phyloP scores from a whole-genome alignment of 345 rosid genomes.

The Nasturtium officinale region DNA sequence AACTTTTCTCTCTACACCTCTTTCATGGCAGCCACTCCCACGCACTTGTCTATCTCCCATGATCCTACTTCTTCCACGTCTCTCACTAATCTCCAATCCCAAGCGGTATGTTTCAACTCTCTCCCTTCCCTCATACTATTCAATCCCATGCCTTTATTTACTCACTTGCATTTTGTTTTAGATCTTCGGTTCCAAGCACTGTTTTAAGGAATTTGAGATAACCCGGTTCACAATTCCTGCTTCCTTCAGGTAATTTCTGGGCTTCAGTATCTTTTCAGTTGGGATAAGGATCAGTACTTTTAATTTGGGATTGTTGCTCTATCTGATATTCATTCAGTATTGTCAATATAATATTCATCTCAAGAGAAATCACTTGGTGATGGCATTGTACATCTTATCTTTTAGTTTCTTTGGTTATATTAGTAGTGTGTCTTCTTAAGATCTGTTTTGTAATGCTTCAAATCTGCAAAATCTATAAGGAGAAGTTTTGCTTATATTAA shows the following conservation, averaged over 20 bases:
- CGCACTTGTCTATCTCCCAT: slow-evolving; percentile 26
- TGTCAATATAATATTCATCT: background rate
- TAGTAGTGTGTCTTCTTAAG: background rate
- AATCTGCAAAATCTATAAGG: background rate
- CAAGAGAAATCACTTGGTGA: background rate
- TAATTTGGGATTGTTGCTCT: background rate
- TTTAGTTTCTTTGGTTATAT: background rate
- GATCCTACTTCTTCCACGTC: slow-evolving; percentile 34
- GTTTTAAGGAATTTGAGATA: slow-evolving; percentile 14
- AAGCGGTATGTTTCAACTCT: slow-evolving; percentile 26
- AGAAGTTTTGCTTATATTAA: slow-evolving; percentile 12
- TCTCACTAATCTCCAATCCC: slow-evolving; percentile 26
- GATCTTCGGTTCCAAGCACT: slow-evolving; percentile 29
- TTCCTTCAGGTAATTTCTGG: slow-evolving; percentile 37
- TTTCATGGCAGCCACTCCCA: slow-evolving; percentile 37
- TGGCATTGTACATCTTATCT: background rate
- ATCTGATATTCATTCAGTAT: background rate
- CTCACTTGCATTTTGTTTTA: slow-evolving; percentile 24
- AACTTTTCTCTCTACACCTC: slow-evolving; percentile 26
- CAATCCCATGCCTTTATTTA: background rate
- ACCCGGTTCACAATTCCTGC: slow-evolving; percentile 32
- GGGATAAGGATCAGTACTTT: background rate
- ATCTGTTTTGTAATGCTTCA: slow-evolving; percentile 23
- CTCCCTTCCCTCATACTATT: slow-evolving; percentile 1
- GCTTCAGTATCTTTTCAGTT: background rate